phyloP scores from a whole-genome alignment of 176 grass and related monocot species.

The Triticum monococcum region DNA sequence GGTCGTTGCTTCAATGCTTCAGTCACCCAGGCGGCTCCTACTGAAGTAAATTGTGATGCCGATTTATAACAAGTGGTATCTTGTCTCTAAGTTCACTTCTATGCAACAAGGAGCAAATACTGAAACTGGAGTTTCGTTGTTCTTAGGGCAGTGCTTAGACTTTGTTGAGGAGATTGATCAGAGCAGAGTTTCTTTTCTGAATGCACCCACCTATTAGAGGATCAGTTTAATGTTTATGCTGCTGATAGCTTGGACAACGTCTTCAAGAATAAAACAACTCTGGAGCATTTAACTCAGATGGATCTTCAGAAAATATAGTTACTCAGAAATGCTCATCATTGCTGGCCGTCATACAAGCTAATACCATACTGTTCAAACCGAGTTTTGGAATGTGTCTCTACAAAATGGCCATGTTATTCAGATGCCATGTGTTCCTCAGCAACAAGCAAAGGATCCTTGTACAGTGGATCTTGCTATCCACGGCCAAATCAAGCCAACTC shows the following conservation, averaged over 20 bases:
- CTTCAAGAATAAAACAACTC: too few relatives aligned
- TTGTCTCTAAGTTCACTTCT: conserved; percentile 32
- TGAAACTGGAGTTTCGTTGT: conserved; percentile 17
- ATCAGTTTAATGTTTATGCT: too few relatives aligned
- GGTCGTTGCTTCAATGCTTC: conserved; percentile 34
- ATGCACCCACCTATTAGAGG: too few relatives aligned
- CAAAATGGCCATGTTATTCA: conserved; percentile 16
- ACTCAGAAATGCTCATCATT: too few relatives aligned
- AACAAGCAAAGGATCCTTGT: conserved; percentile 23
- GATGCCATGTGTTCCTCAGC: conserved; percentile 19
- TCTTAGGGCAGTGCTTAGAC: too few relatives aligned
- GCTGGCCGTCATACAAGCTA: too few relatives aligned
- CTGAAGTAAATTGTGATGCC: conserved; percentile 9
- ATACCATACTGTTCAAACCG: too few relatives aligned
- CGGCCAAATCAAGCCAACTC: conserved; percentile 31
- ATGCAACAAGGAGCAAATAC: conserved; percentile 32
- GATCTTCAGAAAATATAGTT: too few relatives aligned
- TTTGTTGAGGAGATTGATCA: too few relatives aligned
- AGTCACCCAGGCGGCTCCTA: conserved; percentile 5
- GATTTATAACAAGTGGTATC: conserved; percentile 37
- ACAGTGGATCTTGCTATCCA: conserved; percentile 30
- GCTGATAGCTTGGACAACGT: too few relatives aligned
- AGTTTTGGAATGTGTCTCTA: background rate
- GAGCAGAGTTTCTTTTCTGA: too few relatives aligned
- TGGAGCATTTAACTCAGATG: too few relatives aligned